Evolutionary conservation across 495 filamentous ascomycete species (phyloP).

Genomic region (Letharia columbiana): DNA sequence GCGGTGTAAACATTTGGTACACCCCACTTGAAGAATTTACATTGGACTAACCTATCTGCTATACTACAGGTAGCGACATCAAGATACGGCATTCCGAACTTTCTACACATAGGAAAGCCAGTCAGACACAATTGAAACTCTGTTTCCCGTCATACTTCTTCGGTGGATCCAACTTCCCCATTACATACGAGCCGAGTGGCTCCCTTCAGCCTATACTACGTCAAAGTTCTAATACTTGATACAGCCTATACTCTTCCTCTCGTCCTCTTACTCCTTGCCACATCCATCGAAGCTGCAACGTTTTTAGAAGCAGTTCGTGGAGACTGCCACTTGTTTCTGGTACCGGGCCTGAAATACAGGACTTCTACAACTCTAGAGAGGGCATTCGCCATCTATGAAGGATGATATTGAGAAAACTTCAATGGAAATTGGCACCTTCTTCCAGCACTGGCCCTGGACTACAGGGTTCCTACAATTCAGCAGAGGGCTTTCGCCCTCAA

Average conservation of each 20-base stretch:
- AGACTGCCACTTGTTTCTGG: too few species aligned
- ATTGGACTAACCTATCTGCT: not conserved
- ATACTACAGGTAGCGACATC: not conserved
- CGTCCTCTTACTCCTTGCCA: not conserved
- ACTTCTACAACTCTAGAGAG: too few species aligned
- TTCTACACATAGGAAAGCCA: not conserved
- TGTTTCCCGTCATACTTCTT: not conserved
- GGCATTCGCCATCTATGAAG: too few species aligned
- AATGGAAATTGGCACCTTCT: too few species aligned
- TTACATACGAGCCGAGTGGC: not conserved
- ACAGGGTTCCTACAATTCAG: too few species aligned
- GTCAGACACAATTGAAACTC: not conserved
- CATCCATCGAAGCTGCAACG: not conserved
- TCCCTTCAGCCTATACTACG: not conserved
- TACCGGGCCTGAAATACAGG: too few species aligned
- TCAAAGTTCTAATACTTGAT: not conserved
- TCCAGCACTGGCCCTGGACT: too few species aligned
- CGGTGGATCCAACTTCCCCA: not conserved
- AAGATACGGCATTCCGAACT: not conserved
- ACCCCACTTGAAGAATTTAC: not conserved
- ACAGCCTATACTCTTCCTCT: not conserved
- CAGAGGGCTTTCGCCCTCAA: too few species aligned
- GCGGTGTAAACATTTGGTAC: too few species aligned
- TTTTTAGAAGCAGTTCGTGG: not conserved
- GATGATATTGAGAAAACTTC: too few species aligned